Conservation (phyloP, 2,329 filamentous ascomycete genomes). For the Setomelanomma holmii region DNA sequence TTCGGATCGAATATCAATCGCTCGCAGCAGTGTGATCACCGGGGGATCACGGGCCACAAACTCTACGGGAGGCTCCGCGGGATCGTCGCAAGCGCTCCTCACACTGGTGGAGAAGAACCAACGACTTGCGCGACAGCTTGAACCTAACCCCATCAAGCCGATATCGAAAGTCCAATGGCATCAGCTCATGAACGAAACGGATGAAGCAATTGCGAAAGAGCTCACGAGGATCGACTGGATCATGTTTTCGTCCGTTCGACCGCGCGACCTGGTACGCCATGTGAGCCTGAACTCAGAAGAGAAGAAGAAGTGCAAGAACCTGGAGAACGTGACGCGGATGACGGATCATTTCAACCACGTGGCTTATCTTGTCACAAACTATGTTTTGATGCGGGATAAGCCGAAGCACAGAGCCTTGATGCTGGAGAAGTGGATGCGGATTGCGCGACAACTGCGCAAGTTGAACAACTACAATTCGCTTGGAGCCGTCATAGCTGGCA, state of each 20-base stretch:
- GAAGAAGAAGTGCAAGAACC: conserved; percentile 76
- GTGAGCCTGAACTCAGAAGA: conserved; percentile 77
- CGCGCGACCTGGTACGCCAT: conserved; percentile 90
- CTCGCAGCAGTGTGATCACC: conserved; percentile 36
- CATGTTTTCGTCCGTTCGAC: conserved; percentile 94
- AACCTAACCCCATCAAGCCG: conserved; percentile 71
- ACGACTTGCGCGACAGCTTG: conserved; percentile 74
- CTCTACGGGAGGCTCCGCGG: conserved; percentile 34
- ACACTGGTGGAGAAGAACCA: conserved; percentile 81
- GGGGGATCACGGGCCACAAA: conserved; percentile 30
- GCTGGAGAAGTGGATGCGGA: conserved; percentile 93
- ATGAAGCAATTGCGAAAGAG: conserved; percentile 87
- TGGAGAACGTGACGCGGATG: conserved; percentile 92
- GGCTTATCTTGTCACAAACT: conserved; percentile 62
- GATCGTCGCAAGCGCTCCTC: conserved; percentile 59
- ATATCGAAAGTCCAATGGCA: conserved; percentile 89
- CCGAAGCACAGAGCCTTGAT: conserved; percentile 91
- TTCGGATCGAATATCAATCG: conserved; percentile 37
- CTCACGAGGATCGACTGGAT: conserved; percentile 97
- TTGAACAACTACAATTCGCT: conserved; percentile 97
- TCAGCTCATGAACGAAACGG: conserved; percentile 83
- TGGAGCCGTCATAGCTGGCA: conserved; percentile 90
- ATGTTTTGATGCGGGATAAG: conserved; percentile 83
- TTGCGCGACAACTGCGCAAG: conserved; percentile 82
- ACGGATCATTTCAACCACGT: conserved; percentile 77